These are phyloP conservation scores for Ceratocystis variospora DNA, from an alignment of 2,329 filamentous ascomycete species.

Conservation along the genomic window DNA sequence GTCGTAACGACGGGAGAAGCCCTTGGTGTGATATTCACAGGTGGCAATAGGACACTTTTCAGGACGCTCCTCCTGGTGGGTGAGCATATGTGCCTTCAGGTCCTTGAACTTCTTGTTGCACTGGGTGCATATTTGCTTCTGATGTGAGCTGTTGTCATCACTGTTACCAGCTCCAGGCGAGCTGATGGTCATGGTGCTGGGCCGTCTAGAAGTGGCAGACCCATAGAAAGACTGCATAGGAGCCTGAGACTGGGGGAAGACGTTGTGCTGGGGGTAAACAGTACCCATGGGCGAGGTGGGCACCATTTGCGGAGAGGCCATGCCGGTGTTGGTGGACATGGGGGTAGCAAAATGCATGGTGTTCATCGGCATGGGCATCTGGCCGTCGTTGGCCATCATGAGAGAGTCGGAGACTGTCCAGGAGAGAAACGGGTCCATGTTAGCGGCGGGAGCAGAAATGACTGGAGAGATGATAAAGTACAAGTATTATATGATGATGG, in stretches of 20 bases:
- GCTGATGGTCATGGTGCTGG: conserved; percentile 23
- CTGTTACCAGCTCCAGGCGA: conserved; percentile 39
- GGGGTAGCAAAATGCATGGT: conserved; percentile 5
- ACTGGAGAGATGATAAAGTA: not conserved
- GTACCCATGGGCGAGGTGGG: conserved; percentile 12
- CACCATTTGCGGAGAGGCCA: conserved; percentile 15
- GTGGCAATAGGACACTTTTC: conserved; percentile 89
- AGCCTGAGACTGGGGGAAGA: not conserved
- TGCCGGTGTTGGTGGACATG: conserved; percentile 2
- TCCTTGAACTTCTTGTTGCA: conserved; percentile 84
- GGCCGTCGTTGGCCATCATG: conserved; percentile 8
- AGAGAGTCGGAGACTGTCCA: conserved; percentile 3
- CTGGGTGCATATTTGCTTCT: conserved; percentile 49
- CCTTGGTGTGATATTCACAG: conserved; percentile 84
- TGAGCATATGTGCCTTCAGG: conserved; percentile 86
- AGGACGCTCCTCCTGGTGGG: conserved; percentile 76
- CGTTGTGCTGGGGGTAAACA: conserved; percentile 8
- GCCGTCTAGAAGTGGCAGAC: conserved; percentile 34
- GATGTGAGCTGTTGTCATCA: conserved; percentile 51
- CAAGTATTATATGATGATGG: not conserved
- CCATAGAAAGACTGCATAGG: conserved; percentile 1
- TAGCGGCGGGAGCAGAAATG: not conserved
- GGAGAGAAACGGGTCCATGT: conserved; percentile 6
- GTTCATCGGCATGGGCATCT: conserved; percentile 7
- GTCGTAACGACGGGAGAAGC: conserved; percentile 90